Conservation (phyloP, 331 rosid genomes). For the Saraca asoca region DNA sequence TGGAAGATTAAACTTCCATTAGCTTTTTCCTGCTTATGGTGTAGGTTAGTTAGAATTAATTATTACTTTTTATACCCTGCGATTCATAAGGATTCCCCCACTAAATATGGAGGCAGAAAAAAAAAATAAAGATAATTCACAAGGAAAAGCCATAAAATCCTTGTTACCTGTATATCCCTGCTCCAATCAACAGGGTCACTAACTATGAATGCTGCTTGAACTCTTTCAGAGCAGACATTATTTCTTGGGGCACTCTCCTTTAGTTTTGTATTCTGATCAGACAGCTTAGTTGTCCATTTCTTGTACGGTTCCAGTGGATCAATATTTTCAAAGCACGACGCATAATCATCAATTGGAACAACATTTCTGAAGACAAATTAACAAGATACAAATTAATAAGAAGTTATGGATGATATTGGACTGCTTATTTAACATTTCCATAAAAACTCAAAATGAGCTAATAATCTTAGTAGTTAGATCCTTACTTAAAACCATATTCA, state of each 20-base stretch:
- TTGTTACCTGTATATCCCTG: conserved; percentile 94
- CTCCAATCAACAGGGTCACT: conserved; percentile 98
- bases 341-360: conserved; percentile 78
- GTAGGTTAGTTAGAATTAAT: too few relatives aligned
- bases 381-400: conserved; percentile 14
- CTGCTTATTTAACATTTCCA: conserved; percentile 8
- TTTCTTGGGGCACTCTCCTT: conserved; percentile 33
- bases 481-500: conserved; percentile 85
- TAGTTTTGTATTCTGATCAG: conserved; percentile 38
- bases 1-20: not conserved
- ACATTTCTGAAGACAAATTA: conserved; percentile 61
- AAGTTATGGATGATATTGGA: conserved; percentile 3
- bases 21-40: too few relatives aligned
- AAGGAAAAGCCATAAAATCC: too few relatives aligned
- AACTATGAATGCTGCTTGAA: conserved; percentile 74
- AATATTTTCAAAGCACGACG: conserved; percentile 72
- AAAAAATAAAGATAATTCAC: too few relatives aligned
- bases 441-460: conserved; percentile 9
- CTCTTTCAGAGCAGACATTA: conserved; percentile 69
- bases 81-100: too few relatives aligned
- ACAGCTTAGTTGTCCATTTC: conserved; percentile 60
- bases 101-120: too few relatives aligned
- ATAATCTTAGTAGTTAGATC: conserved; percentile 2
- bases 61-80: too few relatives aligned
- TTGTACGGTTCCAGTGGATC: conserved; percentile 83